Base-by-base conservation (phyloP, 1,284 basidiomycete genomes). In the Xanthoconium separans region DNA sequence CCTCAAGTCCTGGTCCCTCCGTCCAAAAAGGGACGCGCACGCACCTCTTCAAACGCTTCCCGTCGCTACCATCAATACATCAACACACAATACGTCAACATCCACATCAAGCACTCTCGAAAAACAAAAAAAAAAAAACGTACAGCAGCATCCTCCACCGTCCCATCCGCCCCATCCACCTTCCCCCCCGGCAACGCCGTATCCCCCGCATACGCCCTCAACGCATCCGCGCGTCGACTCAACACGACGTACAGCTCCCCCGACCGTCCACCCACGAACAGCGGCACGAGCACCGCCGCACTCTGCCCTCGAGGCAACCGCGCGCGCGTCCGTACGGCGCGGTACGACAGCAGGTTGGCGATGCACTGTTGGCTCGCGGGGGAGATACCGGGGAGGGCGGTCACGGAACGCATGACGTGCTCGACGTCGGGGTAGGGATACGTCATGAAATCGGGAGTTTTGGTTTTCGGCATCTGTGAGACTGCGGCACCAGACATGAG, bases 121-220 rank as follows among this genome's bases (percentile, higher is more conserved):
- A 4, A 22, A 22, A 6, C 12, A 7, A 15, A 8, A 39, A 10
- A 39, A 18, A 4, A n/a, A 18, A 18, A 1, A 75, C 85, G 62
- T 69, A 93, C 91, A 18, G 91, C 92, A 2, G 91, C 89, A 57
- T 87, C 87, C 66, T 93, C 91, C 13, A 85, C 73, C 41, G 79
- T 83, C 58, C 65, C 68, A 66, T 94, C 92, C 20, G 74, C 76
- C 2, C 75, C 74, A 29, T 94, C 92, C 18, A 85, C 78, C 64
- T 86, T 91, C 0, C 92, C 91, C 5, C 92, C 92, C 1, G 91
- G 91, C 5, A 94, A 71, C 2, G 89, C 87, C 0, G 92, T 94
- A 68, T 94, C 91, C 0, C 89, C 88, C 1, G 91, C 89, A 61
- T 89, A 95, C 5, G 85, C 80, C 41, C 84, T 76, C 63, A 94